Evolutionary conservation across 2,329 filamentous ascomycete species (phyloP).

Genomic region (Venturia pyrina): DNA sequence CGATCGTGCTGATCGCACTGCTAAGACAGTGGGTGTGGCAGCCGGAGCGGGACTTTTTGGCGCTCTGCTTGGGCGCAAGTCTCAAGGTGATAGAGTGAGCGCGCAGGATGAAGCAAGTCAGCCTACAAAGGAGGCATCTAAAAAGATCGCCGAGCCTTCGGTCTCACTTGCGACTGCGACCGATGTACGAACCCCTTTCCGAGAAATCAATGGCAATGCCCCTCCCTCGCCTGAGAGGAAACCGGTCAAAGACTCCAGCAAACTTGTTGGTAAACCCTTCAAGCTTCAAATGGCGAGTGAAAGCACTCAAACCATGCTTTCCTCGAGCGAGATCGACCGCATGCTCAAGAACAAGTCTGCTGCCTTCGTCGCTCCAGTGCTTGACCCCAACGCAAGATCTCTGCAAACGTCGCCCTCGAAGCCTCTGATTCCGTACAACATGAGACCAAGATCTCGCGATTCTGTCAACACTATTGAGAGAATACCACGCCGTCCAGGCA

Average conservation of each 20-base stretch:
- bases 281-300: constrained; percentile 48
- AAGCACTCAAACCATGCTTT: constrained; percentile 72
- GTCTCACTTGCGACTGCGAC: neutral
- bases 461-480: constrained; percentile 1
- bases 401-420: neutral
- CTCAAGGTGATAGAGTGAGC: constrained; percentile 36
- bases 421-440: neutral
- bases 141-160: neutral
- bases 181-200: constrained; percentile 18
- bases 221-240: constrained; percentile 4
- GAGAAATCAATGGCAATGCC: constrained; percentile 19
- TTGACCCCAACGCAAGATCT: neutral
- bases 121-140: constrained; percentile 22
- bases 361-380: neutral
- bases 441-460: constrained; percentile 16
- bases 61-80: constrained; percentile 5
- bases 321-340: constrained; percentile 70
- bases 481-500: constrained; percentile 51
- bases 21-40: neutral
- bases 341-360: constrained; percentile 48
- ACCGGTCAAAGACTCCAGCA: constrained; percentile 3
- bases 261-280: neutral
- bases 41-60: constrained; percentile 7
- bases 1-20: constrained; percentile 1
- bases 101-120: constrained; percentile 57